Base-by-base conservation (phyloP, 2,329 filamentous ascomycete species). In the Sporothrix curviconia region DNA sequence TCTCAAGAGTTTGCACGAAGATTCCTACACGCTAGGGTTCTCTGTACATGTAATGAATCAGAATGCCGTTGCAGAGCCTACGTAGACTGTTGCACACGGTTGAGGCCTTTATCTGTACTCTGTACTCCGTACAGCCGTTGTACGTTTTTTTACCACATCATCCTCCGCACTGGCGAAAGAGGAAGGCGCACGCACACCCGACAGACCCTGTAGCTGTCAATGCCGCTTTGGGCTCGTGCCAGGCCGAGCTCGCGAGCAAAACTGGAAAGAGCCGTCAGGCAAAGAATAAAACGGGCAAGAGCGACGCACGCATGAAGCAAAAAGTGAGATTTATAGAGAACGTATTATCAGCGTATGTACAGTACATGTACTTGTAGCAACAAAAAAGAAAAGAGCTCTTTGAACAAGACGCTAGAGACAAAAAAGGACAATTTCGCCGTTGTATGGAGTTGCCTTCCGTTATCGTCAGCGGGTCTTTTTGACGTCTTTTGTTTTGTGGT, bases 371-470 rank as follows among this genome's bases (percentile, higher is more conserved):
- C n/a, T n/a, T n/a, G n/a, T n/a, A n/a, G n/a, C n/a, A n/a, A n/a
- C n/a, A n/a, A 34, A 15, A 25, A 42, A 44, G 5, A 39, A 37
- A 49, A n/a, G 24, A n/a, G n/a, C n/a, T n/a, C n/a, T n/a, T n/a
- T 11, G 24, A 37, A 22, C 17, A 34, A 28, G 22, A 32, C 43
- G 44, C 55, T 56, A 56, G 14, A 32, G 25, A 50, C 44, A 9
- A 56, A 56, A 51, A 51, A 44, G 44, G 55, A 56, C 44, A 42
- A 24, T 49, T 49, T 28, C 44, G 44, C 30, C 28, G 30, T 49
- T 34, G 46, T 22, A 36, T 22, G 32, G 19, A 30, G 5, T 12
- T 49, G 30, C n/a, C 53, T 34, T 56, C 53, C 53, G 42, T 47
- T 49, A 32, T 30, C 37, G 36, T 40, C 24, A 8, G 39, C 22